phyloP scores from a whole-genome alignment of 2,329 filamentous ascomycete species.

The Cladobotryum protrusum region DNA sequence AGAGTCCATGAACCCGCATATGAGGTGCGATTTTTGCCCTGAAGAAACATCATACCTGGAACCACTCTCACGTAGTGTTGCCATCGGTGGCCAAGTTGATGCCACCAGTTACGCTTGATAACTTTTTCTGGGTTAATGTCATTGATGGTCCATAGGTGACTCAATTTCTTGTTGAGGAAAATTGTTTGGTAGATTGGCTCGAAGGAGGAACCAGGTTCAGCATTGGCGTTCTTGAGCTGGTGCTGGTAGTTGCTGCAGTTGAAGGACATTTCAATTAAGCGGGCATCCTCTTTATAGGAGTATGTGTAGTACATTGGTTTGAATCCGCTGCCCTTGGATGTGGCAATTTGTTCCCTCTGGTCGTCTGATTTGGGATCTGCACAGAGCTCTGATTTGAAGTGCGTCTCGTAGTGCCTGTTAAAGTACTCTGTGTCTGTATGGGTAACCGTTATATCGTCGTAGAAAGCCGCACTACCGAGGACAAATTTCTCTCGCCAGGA shows the following conservation, averaged over 20 bases:
- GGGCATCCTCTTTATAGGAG: conserved; percentile 48
- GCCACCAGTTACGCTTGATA: conserved; percentile 61
- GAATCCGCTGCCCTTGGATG: conserved; percentile 46
- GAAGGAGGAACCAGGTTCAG: conserved; percentile 23
- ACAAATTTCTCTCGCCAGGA: conserved; percentile 58
- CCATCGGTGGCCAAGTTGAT: conserved; percentile 59
- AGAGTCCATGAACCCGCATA: conserved; percentile 65
- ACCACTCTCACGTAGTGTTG: conserved; percentile 60
- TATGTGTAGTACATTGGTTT: conserved; percentile 62
- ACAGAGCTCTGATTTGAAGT: conserved; percentile 46
- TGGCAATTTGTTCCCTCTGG: conserved; percentile 33
- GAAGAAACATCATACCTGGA: conserved; percentile 65
- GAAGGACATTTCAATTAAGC: conserved; percentile 63
- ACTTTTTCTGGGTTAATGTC: conserved; percentile 55
- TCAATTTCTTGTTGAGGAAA: conserved; percentile 53
- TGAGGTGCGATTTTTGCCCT: conserved; percentile 55
- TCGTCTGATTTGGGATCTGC: conserved; percentile 38
- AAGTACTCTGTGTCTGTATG: conserved; percentile 62
- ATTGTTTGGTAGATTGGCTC: conserved; percentile 66
- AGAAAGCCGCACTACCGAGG: conserved; percentile 63
- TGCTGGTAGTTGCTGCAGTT: conserved; percentile 72
- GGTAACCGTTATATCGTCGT: conserved; percentile 65
- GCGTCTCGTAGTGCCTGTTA: conserved; percentile 60
- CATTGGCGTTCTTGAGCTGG: conserved; percentile 50
- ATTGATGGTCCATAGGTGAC: conserved; percentile 51